Evolutionary conservation across 306 rosid species (phyloP).

Genomic region (Dalbergia cultrata): DNA sequence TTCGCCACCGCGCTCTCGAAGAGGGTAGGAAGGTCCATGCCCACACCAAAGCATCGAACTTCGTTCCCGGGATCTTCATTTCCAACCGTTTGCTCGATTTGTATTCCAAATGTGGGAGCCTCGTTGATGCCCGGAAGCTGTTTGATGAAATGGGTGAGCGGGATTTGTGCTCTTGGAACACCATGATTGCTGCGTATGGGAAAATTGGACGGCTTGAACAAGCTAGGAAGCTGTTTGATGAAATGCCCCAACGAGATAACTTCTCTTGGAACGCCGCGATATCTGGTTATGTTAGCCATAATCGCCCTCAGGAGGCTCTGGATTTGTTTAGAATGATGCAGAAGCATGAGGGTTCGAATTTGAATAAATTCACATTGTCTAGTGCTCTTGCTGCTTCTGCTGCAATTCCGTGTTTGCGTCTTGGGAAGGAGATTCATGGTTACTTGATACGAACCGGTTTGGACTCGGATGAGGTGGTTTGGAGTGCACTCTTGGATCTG

Average conservation of each 20-base stretch:
- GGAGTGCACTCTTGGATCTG: constrained; percentile 72
- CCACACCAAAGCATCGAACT: constrained; percentile 64
- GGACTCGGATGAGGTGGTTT: constrained; percentile 70
- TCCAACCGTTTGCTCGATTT: constrained; percentile 61
- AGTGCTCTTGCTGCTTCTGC: constrained; percentile 71
- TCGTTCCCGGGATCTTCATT: constrained; percentile 57
- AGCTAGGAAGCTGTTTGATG: constrained; percentile 68
- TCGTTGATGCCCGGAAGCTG: constrained; percentile 59
- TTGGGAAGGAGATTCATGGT: constrained; percentile 81
- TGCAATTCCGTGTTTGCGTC: constrained; percentile 53
- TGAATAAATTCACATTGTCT: constrained; percentile 61
- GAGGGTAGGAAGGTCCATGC: constrained; percentile 63
- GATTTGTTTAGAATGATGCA: constrained; percentile 69
- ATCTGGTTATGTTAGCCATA: constrained; percentile 60
- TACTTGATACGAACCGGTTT: constrained; percentile 58
- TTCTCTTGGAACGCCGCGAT: constrained; percentile 73
- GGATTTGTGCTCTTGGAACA: constrained; percentile 83
- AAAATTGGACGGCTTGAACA: constrained; percentile 55
- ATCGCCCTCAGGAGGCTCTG: constrained; percentile 60
- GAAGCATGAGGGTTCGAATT: constrained; percentile 51
- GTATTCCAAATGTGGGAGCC: constrained; percentile 68
- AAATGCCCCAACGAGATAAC: constrained; percentile 71
- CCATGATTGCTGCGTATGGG: constrained; percentile 69
- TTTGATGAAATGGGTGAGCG: constrained; percentile 68
- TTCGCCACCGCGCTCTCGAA: constrained; percentile 63